These are phyloP conservation scores for Cercospora canescens DNA, from an alignment of 2,329 filamentous ascomycete genomes.

Conservation along the genomic window DNA sequence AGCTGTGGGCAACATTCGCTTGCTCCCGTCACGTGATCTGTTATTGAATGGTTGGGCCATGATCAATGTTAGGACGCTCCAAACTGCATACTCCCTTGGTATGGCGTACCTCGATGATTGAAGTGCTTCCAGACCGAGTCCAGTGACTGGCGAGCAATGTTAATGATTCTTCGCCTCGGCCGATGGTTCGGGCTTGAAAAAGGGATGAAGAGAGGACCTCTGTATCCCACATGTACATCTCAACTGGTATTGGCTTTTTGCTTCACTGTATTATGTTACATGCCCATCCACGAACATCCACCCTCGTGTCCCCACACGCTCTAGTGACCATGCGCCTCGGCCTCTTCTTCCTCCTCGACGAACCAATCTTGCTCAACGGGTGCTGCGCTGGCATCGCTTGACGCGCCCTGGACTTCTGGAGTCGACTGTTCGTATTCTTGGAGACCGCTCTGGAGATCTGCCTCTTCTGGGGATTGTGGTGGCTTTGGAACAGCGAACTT, in stretches of 20 bases:
- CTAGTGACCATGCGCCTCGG: constrained; percentile 17
- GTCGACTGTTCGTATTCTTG: constrained; percentile 92
- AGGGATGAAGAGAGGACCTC: background rate
- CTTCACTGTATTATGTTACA: constrained; percentile 19
- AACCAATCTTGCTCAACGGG: constrained; percentile 68
- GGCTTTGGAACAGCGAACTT: constrained; percentile 79
- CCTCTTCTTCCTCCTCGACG: constrained; percentile 27
- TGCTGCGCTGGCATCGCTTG: constrained; percentile 61
- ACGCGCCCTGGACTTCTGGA: constrained; percentile 91
- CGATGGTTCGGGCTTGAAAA: background rate
- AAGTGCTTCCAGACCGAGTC: background rate
- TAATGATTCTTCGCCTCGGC: background rate
- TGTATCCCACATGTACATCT: constrained; percentile 13
- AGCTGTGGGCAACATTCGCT: background rate
- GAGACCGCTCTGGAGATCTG: constrained; percentile 86
- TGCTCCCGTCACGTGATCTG: background rate
- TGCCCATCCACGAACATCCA: background rate
- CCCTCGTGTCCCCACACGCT: background rate
- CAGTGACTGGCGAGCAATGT: background rate
- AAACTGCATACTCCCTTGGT: background rate
- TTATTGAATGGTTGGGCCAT: background rate
- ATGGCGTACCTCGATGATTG: background rate
- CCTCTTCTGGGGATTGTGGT: constrained; percentile 88
- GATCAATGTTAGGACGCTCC: no score
- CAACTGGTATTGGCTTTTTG: constrained; percentile 17